Percentiles rank a stretch among this genome's conserved stretches.
Conservation (phyloP, 805 yeast species). For the Kodamaea jinghongensis region DNA sequence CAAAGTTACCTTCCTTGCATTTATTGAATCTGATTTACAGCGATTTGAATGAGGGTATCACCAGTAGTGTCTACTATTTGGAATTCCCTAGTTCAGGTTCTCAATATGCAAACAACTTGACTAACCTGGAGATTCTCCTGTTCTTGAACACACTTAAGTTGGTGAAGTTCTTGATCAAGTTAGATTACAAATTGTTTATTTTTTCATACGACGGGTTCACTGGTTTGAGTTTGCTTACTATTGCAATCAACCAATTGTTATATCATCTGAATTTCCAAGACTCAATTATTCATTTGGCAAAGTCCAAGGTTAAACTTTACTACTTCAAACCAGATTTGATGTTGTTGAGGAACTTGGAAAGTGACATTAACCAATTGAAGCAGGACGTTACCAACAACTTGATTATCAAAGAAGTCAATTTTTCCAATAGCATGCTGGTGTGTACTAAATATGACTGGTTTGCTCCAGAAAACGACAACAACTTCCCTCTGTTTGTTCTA, state of each 20-base stretch:
- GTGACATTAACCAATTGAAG: conserved; percentile 25
- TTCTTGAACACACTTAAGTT: conserved; percentile 30
- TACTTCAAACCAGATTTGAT: conserved; percentile 28
- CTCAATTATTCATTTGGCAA: conserved; percentile 17
- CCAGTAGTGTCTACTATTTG: conserved; percentile 18
- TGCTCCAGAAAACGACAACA: conserved; percentile 26
- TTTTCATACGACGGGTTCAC: conserved; percentile 40
- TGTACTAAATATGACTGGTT: conserved; percentile 32
- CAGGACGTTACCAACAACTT: conserved; percentile 10
- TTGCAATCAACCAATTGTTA: conserved; percentile 15
- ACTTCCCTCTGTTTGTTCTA: conserved; percentile 33
- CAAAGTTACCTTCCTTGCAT: conserved; percentile 16
- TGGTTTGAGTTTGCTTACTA: conserved; percentile 23
- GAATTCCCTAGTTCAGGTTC: conserved; percentile 36
- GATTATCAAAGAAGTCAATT: conserved; percentile 3
- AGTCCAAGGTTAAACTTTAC: conserved; percentile 21
- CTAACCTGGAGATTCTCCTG: conserved; percentile 24
- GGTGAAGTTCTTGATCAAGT: conserved; percentile 19
- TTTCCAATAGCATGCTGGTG: conserved; percentile 1
- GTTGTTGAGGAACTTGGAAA: conserved; percentile 29
- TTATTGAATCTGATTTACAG: conserved; percentile 11
- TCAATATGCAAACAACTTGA: conserved; percentile 18
- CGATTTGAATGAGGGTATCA: conserved; percentile 9
- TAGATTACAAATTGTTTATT: conserved; percentile 24
- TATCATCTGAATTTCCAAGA: conserved; percentile 22